Evolutionary conservation across 306 rosid genomes (phyloP).

Genomic region (Castanea crenata): DNA sequence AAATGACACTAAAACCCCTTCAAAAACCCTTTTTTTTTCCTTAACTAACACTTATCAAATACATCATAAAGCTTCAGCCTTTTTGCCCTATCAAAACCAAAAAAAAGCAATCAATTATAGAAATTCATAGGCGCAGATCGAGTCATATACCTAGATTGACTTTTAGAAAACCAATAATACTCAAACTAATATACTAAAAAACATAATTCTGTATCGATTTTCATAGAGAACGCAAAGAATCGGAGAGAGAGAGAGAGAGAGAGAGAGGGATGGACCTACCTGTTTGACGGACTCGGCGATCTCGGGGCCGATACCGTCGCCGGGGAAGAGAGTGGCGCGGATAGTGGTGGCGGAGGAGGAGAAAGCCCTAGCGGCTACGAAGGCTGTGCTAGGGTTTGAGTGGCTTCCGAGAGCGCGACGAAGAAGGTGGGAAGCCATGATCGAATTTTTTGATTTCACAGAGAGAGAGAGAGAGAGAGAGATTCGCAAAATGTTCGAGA

Average conservation of each 20-base stretch:
- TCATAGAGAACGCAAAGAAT: background rate
- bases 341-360: constrained; percentile 67
- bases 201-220: too few relatives aligned
- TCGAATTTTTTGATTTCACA: background rate
- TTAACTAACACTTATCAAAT: background rate
- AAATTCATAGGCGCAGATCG: background rate
- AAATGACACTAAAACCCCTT: background rate
- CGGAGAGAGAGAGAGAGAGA: background rate
- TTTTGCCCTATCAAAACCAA: background rate
- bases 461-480: background rate
- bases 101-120: background rate
- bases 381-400: constrained; percentile 1
- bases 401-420: constrained; percentile 70
- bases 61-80: background rate
- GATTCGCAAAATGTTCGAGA: background rate
- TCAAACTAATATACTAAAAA: background rate
- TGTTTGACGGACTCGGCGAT: constrained; percentile 90
- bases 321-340: constrained; percentile 94
- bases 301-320: constrained; percentile 99
- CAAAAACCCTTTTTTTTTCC: background rate
- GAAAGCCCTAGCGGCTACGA: constrained; percentile 40
- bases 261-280: constrained; percentile 28
- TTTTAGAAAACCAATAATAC: background rate
- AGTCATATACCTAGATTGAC: background rate
- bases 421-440: constrained; percentile 71